phyloP scores from a whole-genome alignment of 2,329 filamentous ascomycete genomes.

The Annulohypoxylon truncatum region DNA sequence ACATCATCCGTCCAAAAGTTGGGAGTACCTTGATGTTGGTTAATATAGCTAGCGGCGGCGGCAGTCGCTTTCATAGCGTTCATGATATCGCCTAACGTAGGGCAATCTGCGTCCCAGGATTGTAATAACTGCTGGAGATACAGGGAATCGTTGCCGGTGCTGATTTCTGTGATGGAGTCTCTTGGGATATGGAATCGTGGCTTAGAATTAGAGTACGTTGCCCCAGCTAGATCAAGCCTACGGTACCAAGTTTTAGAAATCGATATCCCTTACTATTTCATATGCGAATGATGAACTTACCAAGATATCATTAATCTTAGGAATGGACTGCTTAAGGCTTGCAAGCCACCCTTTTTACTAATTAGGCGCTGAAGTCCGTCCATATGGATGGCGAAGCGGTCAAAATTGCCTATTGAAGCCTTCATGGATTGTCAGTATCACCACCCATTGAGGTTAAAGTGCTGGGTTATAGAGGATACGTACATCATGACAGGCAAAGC shows the following conservation, averaged over 20 bases:
- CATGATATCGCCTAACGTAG: conserved; percentile 43
- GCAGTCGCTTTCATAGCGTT: conserved; percentile 43
- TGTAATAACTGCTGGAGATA: conserved; percentile 41
- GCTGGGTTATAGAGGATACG: background rate
- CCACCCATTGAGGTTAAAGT: background rate
- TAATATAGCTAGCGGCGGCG: conserved; percentile 45
- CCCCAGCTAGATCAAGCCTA: conserved; percentile 46
- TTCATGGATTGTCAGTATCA: conserved; percentile 21
- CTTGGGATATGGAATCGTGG: conserved; percentile 43
- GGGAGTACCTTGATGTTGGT: conserved; percentile 26
- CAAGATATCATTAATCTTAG: conserved; percentile 47
- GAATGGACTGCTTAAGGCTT: conserved; percentile 40
- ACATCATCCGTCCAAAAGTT: conserved; percentile 47
- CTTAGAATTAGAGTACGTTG: conserved; percentile 41
- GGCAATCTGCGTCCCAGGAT: conserved; percentile 41
- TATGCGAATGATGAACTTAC: conserved; percentile 22
- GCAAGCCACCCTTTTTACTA: conserved; percentile 43
- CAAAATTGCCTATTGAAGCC: conserved; percentile 44
- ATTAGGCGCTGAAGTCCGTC: conserved; percentile 45
- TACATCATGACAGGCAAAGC: conserved; percentile 47
- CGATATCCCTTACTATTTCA: background rate
- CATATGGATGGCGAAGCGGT: conserved; percentile 43
- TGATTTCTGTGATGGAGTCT: conserved; percentile 35
- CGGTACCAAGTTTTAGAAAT: background rate
- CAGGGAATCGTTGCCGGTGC: conserved; percentile 35